Evolutionary conservation across 768 basidiomycete species (phyloP).

Genomic region (Artomyces pyxidatus): DNA sequence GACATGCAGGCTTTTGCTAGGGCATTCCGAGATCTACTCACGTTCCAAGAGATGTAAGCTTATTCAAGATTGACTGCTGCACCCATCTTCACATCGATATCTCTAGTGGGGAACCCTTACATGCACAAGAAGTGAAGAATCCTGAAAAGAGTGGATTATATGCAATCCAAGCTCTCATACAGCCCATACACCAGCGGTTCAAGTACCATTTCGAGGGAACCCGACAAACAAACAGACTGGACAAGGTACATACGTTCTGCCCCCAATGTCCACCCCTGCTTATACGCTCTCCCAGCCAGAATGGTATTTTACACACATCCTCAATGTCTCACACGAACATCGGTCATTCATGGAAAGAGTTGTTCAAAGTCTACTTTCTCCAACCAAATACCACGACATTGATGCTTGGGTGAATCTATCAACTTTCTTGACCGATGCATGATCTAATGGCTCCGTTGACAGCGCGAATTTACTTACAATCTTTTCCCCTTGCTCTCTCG

Average conservation of each 20-base stretch:
- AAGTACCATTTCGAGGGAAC: conserved; percentile 91
- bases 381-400: conserved; percentile 53
- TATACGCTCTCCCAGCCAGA: conserved; percentile 57
- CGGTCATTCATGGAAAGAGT: conserved; percentile 67
- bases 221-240: conserved; percentile 81
- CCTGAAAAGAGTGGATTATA: conserved; percentile 58
- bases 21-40: conserved; percentile 69
- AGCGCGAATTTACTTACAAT: conserved; percentile 80
- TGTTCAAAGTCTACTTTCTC: conserved; percentile 60
- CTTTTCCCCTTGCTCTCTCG: conserved; percentile 71
- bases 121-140: conserved; percentile 15
- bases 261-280: neutral
- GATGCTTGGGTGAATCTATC: conserved; percentile 59
- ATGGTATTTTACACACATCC: conserved; percentile 91
- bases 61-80: neutral
- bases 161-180: conserved; percentile 75
- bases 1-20: conserved; percentile 62
- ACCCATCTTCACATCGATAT: conserved; percentile 1
- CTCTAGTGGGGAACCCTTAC: conserved; percentile 46
- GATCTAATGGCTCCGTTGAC: conserved; percentile 5
- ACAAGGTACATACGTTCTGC: conserved; percentile 54
- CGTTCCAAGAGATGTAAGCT: conserved; percentile 73
- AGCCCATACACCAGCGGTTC: conserved; percentile 80
- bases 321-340: conserved; percentile 84
- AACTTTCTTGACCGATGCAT: neutral